A percentile compares a stretch with the other conserved stretches of the same genome.
Conservation (phyloP, 371 early-diverging fungal genomes). For the Choanephora cucurbitarum region DNA sequence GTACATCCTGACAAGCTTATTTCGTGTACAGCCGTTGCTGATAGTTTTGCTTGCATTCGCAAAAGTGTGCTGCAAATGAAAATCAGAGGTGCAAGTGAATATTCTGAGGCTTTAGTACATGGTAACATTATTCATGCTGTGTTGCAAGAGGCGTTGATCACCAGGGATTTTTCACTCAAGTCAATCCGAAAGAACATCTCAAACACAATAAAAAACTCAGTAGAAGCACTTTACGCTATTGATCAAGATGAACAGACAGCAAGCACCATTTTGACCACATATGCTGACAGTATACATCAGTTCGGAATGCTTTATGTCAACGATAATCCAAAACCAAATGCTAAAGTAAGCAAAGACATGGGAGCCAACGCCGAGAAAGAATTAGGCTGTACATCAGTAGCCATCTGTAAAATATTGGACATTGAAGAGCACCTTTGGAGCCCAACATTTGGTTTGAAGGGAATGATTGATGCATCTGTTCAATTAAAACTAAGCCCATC, state of each 20-base stretch:
- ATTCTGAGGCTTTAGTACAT: conserved; percentile 64
- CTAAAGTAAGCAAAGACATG: conserved; percentile 22
- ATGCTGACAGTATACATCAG: conserved; percentile 32
- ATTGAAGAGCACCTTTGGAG: conserved; percentile 95
- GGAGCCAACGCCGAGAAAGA: conserved; percentile 16
- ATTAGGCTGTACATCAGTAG: conserved; percentile 35
- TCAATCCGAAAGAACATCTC: conserved; percentile 49
- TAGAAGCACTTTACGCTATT: conserved; percentile 69
- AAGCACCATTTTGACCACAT: conserved; percentile 35
- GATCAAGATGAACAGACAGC: conserved; percentile 61
- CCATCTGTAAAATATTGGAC: conserved; percentile 74
- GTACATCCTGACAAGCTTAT: conserved; percentile 83
- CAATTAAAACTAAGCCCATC: conserved; percentile 44
- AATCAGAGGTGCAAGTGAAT: conserved; percentile 50
- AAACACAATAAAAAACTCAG: conserved; percentile 42
- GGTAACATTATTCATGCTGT: conserved; percentile 85
- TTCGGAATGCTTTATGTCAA: conserved; percentile 17
- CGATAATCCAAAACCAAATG: conserved; percentile 17
- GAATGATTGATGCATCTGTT: conserved; percentile 86
- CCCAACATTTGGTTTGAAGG: conserved; percentile 90
- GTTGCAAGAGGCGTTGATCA: conserved; percentile 64
- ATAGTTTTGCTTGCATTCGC: conserved; percentile 74
- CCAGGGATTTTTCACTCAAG: conserved; percentile 55
- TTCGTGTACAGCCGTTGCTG: conserved; percentile 75
- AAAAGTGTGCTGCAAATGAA: conserved; percentile 74